Base-by-base conservation (phyloP, 1,139 yeast genomes). In the Zygosaccharomyces pseudobailii region DNA sequence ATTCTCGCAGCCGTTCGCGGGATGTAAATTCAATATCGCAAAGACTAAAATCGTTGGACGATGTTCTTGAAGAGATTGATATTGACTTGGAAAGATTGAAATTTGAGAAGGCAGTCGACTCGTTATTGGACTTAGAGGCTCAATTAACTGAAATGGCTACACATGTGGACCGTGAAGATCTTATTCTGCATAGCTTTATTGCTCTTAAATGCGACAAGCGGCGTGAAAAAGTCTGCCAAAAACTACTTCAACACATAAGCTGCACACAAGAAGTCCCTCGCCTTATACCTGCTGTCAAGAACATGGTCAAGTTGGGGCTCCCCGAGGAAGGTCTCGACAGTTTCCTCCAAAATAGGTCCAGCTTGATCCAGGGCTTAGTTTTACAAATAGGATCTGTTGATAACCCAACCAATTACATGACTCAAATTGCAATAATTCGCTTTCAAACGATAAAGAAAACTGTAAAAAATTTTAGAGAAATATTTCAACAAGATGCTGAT, bases 391-490 rank as follows among this genome's bases (percentile, higher is more conserved):
- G 74, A 28, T 74, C 81, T 42, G 73, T 76, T 49, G 84, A 83
- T 8, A 80, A 78, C 50, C 71, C 80, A 6, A 73, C 75, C n/a
- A 71, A 70, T 36, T 82, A 79, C 59, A 66, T 82, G 34, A 69
- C 79, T 2, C 84, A 82, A 53, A 69, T 79, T 10, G 79, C 86
- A 2, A 73, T 80, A n/a, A 78, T 82, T 28, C 71, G 79, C 49
- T 80, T 82, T 63, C 80, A 79, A 54, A 70, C 74, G 36, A 71
- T 82, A 46, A 72, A 71, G 40, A 70, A 73, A 22, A 75, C 85
- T 0, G 75, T 76, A 10, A 62, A 67, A 17, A 65, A 75, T 32
- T 82, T 72, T 61, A 69, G 71, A 42, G 59, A 63, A 6, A 67
- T 80, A 28, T 82, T 78, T 55, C 61, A 66, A 9, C 66, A 65